These are phyloP conservation scores for Fagus sylvatica DNA, from an alignment of 306 rosid genomes.

Conservation along the genomic window DNA sequence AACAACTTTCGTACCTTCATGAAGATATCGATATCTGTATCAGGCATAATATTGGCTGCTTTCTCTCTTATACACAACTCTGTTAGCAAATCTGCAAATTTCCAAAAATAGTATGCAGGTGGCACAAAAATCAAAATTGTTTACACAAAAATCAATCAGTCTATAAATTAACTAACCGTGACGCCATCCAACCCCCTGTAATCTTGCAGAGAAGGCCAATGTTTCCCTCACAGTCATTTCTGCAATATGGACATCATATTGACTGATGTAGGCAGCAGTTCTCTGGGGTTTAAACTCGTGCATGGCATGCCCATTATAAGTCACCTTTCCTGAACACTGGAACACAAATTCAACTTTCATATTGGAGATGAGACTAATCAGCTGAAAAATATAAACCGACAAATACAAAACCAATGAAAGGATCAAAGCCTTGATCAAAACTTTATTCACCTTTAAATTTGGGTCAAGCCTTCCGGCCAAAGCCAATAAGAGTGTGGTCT, in stretches of 20 bases:
- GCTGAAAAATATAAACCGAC: too few relatives aligned
- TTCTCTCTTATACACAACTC: constrained; percentile 53
- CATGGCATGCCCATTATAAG: constrained; percentile 50
- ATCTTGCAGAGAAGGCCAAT: constrained; percentile 50
- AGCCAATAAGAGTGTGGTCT: constrained; percentile 51
- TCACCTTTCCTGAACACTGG: constrained; percentile 42
- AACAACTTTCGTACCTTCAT: constrained; percentile 39
- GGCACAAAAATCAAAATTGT: too few relatives aligned
- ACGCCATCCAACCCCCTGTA: constrained; percentile 54
- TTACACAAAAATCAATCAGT: too few relatives aligned
- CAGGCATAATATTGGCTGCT: constrained; percentile 46
- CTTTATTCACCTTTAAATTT: constrained; percentile 26
- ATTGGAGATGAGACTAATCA: too few relatives aligned
- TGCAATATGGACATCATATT: constrained; percentile 44
- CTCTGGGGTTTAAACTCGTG: constrained; percentile 43
- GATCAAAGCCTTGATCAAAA: not conserved
- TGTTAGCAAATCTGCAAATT: constrained; percentile 40
- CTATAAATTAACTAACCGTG: constrained; percentile 28
- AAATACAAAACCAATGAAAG: not conserved
- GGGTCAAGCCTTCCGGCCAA: constrained; percentile 53
- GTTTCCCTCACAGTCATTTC: constrained; percentile 62
- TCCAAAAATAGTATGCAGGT: not conserved
- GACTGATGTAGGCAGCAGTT: constrained; percentile 53
- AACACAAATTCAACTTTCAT: not conserved
- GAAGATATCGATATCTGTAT: constrained; percentile 49